Evolutionary conservation across 208 protist genomes (phyloP).

Genomic region (Trypanosoma conorhini): DNA sequence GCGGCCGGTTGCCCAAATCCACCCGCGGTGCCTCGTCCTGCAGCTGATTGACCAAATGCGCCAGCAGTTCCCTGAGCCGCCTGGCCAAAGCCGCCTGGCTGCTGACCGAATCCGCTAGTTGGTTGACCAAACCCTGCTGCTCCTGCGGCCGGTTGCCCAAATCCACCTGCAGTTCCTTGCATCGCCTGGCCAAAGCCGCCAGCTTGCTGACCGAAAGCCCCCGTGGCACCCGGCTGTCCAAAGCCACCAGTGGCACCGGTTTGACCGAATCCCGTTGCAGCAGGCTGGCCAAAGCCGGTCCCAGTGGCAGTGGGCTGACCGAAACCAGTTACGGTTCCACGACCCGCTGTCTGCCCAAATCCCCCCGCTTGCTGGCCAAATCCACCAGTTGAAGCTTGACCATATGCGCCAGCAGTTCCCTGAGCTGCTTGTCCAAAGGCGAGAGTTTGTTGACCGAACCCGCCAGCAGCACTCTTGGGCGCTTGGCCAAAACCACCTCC

Average conservation of each 20-base stretch:
- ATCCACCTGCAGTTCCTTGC: conserved; percentile 33
- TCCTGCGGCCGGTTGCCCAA: conserved; percentile 32
- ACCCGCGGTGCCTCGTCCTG: not conserved
- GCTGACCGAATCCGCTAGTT: conserved; percentile 51
- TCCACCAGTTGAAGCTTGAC: conserved; percentile 6
- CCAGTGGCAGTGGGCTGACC: conserved; percentile 4
- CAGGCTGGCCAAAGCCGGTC: conserved; percentile 32
- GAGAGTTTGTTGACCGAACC: conserved; percentile 39
- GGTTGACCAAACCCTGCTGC: conserved; percentile 38
- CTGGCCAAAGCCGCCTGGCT: conserved; percentile 33
- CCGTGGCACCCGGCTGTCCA: conserved; percentile 27
- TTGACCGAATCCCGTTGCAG: conserved; percentile 38
- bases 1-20: conserved; percentile 23
- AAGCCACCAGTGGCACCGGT: conserved; percentile 30
- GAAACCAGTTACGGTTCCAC: too few relatives aligned
- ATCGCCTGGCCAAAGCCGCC: conserved; percentile 43
- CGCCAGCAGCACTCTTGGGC: conserved; percentile 13
- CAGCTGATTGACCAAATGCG: not conserved
- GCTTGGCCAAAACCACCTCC: conserved; percentile 31
- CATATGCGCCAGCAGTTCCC: conserved; percentile 27
- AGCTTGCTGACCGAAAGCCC: conserved; percentile 31
- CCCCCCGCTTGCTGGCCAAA: conserved; percentile 8
- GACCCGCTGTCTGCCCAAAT: not conserved
- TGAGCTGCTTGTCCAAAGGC: conserved; percentile 18
- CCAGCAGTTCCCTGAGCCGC: not conserved